phyloP scores from a whole-genome alignment of 2,329 filamentous ascomycete genomes.

The Purpureocillium lavendulum region DNA sequence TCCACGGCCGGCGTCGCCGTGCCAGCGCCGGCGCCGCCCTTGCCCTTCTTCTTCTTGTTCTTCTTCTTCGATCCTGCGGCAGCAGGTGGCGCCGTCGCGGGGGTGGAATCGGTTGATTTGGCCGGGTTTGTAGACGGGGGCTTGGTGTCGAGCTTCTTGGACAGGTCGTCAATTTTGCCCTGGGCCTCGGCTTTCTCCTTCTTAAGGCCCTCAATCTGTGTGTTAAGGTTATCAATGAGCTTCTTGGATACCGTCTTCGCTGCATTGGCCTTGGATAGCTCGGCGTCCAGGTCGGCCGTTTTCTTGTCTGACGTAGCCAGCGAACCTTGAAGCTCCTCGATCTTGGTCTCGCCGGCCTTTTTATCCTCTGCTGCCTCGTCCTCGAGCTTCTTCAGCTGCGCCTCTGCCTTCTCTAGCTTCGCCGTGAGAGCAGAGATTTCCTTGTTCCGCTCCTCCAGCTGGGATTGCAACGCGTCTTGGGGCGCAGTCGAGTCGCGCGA shows the following conservation, averaged over 20 bases:
- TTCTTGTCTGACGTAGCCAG: conserved; percentile 25
- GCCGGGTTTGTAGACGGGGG: conserved; percentile 12
- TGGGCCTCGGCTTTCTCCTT: conserved; percentile 22
- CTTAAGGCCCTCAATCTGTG: conserved; percentile 26
- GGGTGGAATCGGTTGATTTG: conserved; percentile 13
- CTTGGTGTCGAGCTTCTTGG: conserved; percentile 30
- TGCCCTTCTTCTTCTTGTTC: conserved; percentile 89
- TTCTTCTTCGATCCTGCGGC: conserved; percentile 41
- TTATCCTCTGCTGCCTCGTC: conserved; percentile 24
- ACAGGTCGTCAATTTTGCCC: conserved; percentile 29
- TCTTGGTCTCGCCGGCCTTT: conserved; percentile 19
- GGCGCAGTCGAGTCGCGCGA: conserved; percentile 29
- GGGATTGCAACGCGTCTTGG: conserved; percentile 37
- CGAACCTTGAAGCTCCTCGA: conserved; percentile 26
- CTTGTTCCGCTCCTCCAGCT: conserved; percentile 37
- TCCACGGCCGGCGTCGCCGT: conserved; percentile 14
- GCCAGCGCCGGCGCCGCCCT: conserved; percentile 49
- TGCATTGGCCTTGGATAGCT: conserved; percentile 29
- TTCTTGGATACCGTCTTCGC: conserved; percentile 33
- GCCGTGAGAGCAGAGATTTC: conserved; percentile 44
- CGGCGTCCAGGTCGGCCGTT: conserved; percentile 28
- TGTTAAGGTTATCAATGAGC: conserved; percentile 26
- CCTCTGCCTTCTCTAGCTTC: conserved; percentile 33
- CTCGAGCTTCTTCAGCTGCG: conserved; percentile 36
- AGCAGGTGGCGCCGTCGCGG: conserved; percentile 14